Evolutionary conservation across 2,329 filamentous ascomycete genomes (phyloP).

Genomic region (Paramyrothecium roridum): DNA sequence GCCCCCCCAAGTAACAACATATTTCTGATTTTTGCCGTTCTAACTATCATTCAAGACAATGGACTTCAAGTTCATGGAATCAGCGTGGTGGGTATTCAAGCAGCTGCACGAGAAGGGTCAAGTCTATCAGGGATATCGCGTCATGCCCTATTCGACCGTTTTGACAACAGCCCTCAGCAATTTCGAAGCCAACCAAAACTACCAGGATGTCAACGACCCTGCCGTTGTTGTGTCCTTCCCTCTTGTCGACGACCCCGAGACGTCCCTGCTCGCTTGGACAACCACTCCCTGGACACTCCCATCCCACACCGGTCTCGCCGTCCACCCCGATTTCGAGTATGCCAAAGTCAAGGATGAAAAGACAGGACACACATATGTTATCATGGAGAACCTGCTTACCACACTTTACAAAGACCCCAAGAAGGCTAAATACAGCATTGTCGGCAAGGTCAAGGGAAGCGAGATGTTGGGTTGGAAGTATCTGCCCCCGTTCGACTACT

Average conservation of each 20-base stretch:
- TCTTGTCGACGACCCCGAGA: conserved; percentile 71
- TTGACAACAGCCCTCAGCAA: conserved; percentile 88
- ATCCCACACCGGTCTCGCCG: conserved; percentile 74
- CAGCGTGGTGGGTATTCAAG: conserved; percentile 96
- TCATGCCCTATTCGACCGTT: conserved; percentile 94
- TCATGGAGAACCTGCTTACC: conserved; percentile 75
- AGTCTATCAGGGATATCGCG: conserved; percentile 85
- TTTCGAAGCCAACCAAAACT: conserved; percentile 92
- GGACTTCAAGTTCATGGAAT: conserved; percentile 95
- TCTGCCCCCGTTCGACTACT: conserved; percentile 84
- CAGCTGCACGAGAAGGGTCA: conserved; percentile 84
- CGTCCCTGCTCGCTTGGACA: conserved; percentile 80
- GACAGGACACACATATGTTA: conserved; percentile 78
- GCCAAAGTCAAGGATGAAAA: conserved; percentile 81
- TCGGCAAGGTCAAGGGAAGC: conserved; percentile 76
- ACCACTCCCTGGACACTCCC: conserved; percentile 85
- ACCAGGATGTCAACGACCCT: conserved; percentile 89
- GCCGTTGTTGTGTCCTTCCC: conserved; percentile 88
- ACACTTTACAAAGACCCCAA: conserved; percentile 93
- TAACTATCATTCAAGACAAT: conserved; percentile 61
- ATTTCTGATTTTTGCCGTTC: neutral
- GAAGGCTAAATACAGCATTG: conserved; percentile 86
- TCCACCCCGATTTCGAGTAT: conserved; percentile 81
- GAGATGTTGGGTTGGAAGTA: conserved; percentile 89
- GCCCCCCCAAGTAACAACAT: conserved; percentile 3